These are phyloP conservation scores for Chaetomium olivaceum DNA, from an alignment of 2,329 filamentous ascomycete species.

Conservation along the genomic window DNA sequence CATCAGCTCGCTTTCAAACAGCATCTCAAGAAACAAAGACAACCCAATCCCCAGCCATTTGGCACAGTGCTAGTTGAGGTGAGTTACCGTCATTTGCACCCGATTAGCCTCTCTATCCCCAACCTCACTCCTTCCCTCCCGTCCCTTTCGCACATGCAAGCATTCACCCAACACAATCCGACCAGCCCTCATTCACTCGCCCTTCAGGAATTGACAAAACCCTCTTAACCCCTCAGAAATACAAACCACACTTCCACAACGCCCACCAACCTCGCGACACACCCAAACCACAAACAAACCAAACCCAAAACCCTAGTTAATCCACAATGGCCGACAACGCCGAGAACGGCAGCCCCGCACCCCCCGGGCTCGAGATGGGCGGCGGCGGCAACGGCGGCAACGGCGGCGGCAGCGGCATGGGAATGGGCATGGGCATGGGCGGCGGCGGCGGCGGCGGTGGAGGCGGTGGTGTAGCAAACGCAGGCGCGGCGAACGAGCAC, in stretches of 20 bases:
- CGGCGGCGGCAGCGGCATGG: constrained; percentile 32
- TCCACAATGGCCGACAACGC: constrained; percentile 53
- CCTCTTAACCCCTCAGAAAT: background rate
- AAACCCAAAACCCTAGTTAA: background rate
- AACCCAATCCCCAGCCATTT: background rate
- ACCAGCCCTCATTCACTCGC: background rate
- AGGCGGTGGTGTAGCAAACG: constrained; percentile 15
- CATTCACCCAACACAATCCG: background rate
- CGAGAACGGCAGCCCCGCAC: constrained; percentile 51
- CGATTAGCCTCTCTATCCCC: constrained; percentile 2
- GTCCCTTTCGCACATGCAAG: background rate
- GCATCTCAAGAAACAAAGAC: background rate
- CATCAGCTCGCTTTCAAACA: background rate
- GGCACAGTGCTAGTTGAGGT: background rate
- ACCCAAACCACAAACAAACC: background rate
- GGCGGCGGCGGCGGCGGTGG: no score
- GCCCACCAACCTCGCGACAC: constrained; percentile 1
- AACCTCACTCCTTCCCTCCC: background rate
- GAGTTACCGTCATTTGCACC: background rate
- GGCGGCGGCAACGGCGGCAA: no score
- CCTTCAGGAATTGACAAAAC: background rate
- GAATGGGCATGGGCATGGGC: constrained; percentile 31
- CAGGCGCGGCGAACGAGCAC: constrained; percentile 67
- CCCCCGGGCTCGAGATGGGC: constrained; percentile 42
- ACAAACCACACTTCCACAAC: background rate